Evolutionary conservation across 768 basidiomycete genomes (phyloP).

Genomic region (Rhizopogon sp.): DNA sequence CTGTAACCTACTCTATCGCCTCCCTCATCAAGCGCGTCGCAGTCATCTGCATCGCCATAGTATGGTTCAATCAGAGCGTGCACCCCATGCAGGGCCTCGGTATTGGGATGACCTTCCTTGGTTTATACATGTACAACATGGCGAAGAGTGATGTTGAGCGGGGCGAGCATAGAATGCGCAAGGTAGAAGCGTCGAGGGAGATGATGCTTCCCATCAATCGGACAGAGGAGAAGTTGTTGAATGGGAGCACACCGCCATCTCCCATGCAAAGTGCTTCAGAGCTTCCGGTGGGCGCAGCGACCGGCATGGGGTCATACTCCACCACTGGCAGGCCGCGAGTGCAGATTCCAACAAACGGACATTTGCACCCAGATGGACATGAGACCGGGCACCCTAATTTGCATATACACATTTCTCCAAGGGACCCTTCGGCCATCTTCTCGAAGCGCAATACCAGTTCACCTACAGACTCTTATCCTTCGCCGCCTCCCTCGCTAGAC

Average conservation of each 20-base stretch:
- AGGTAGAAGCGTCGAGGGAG: conserved; percentile 68
- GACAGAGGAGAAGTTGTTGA: conserved; percentile 49
- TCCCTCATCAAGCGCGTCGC: conserved; percentile 96
- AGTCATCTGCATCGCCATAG: conserved; percentile 95
- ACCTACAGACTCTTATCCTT: conserved; percentile 43
- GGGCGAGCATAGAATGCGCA: conserved; percentile 84
- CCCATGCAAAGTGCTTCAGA: conserved; percentile 1
- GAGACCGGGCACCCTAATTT: conserved; percentile 6
- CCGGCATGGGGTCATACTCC: conserved; percentile 20
- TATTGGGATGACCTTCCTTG: conserved; percentile 85
- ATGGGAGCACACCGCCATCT: conserved; percentile 30
- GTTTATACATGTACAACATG: conserved; percentile 94
- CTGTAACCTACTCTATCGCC: conserved; percentile 98
- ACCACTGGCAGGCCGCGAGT: conserved; percentile 1
- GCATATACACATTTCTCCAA: conserved; percentile 12
- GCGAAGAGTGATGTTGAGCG: conserved; percentile 90
- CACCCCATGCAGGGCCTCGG: conserved; percentile 83
- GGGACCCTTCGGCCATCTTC: conserved; percentile 13
- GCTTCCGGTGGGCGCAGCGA: conserved; percentile 11
- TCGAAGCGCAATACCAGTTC: conserved; percentile 21
- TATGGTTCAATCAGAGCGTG: conserved; percentile 91
- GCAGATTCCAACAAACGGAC: background rate
- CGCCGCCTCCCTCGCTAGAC: conserved; percentile 36
- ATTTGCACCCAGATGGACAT: conserved; percentile 8
- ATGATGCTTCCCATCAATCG: conserved; percentile 66